Conservation (phyloP, 2,329 filamentous ascomycete genomes). For the Phialocephala sp. region DNA sequence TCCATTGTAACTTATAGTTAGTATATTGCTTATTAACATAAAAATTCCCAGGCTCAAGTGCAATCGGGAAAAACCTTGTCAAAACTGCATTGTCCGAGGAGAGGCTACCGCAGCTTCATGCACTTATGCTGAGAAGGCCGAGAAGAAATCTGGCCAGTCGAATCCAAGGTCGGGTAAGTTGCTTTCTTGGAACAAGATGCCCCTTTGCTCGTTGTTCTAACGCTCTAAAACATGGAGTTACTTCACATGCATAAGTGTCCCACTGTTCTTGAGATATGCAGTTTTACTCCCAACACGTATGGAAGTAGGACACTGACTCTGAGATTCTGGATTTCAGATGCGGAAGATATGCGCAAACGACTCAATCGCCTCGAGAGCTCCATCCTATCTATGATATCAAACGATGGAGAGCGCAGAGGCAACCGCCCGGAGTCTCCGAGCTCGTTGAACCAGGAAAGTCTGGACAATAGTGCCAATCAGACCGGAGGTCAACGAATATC, state of each 20-base stretch:
- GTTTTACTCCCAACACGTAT: no score
- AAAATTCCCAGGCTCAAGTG: conserved; percentile 53
- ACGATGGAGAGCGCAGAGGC: conserved; percentile 16
- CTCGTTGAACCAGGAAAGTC: background rate
- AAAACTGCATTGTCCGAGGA: conserved; percentile 58
- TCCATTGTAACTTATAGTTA: no score
- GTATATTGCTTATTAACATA: no score
- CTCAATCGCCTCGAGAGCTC: conserved; percentile 61
- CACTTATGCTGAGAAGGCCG: conserved; percentile 56
- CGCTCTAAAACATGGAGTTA: no score
- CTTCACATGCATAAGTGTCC: no score
- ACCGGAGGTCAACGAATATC: conserved; percentile 28
- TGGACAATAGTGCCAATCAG: background rate
- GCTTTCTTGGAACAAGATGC: no score
- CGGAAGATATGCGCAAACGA: conserved; percentile 57
- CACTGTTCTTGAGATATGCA: background rate
- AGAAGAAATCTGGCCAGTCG: conserved; percentile 42
- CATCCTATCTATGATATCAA: conserved; percentile 57
- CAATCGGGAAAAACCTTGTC: conserved; percentile 57
- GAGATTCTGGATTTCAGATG: no score
- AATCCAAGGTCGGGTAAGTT: conserved; percentile 24
- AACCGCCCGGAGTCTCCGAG: background rate
- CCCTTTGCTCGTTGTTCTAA: no score
- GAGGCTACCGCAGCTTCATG: conserved; percentile 47
- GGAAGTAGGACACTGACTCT: no score